Conservation (phyloP, 2,329 filamentous ascomycete species). For the Exserohilum turcica region DNA sequence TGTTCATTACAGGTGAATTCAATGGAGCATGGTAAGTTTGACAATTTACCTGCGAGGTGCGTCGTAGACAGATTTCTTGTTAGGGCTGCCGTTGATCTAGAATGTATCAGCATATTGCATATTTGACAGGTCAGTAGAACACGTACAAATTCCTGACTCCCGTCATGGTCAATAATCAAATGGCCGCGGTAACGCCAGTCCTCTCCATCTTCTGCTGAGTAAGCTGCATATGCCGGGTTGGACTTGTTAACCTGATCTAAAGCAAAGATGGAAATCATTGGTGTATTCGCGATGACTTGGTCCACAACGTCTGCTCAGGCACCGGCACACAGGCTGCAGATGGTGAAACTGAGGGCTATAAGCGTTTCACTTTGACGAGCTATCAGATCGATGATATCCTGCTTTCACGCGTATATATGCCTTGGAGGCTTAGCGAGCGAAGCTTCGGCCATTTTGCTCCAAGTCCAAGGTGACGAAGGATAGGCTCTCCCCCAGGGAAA, state of each 20-base stretch:
- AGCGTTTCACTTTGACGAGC: slow-evolving; percentile 29
- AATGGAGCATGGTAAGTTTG: no score
- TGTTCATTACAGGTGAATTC: no score
- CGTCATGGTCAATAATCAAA: slow-evolving; percentile 5
- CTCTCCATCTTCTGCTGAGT: not conserved
- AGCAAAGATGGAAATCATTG: slow-evolving; percentile 22
- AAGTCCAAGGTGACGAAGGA: slow-evolving; percentile 24
- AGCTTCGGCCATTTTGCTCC: slow-evolving; percentile 30
- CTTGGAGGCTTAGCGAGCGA: slow-evolving; percentile 26
- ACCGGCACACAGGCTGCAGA: slow-evolving; percentile 24
- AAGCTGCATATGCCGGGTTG: no score
- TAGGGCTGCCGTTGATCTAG: slow-evolving; percentile 10
- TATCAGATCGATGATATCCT: slow-evolving; percentile 26
- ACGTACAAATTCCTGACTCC: slow-evolving; percentile 25
- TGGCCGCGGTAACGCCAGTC: slow-evolving; percentile 19
- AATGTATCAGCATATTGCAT: not conserved
- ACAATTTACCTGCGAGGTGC: no score
- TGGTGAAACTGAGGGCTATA: slow-evolving; percentile 13
- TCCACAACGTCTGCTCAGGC: slow-evolving; percentile 36
- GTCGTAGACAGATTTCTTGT: slow-evolving; percentile 9
- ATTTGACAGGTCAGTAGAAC: no score
- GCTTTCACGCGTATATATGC: slow-evolving; percentile 21
- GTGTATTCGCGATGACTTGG: slow-evolving; percentile 26
- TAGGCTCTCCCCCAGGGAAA: not conserved
- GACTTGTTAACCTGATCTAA: slow-evolving; percentile 30